phyloP scores from a whole-genome alignment of 2,329 filamentous ascomycete genomes.

The Penicillium palitans region DNA sequence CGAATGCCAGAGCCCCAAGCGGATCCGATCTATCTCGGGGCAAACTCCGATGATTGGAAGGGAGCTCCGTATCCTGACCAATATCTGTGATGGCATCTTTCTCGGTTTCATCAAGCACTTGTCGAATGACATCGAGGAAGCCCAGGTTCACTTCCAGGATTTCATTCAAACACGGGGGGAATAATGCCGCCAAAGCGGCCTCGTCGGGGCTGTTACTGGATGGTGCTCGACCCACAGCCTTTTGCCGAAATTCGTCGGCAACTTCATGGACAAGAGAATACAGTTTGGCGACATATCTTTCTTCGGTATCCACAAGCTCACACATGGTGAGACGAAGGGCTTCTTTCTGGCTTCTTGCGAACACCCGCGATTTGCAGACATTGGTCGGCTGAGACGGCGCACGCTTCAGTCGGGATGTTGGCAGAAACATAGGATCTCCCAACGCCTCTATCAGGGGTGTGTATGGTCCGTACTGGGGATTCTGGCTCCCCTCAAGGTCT shows the following conservation, averaged over 20 bases:
- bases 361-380: conserved; percentile 73
- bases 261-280: conserved; percentile 79
- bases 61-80: conserved; percentile 56
- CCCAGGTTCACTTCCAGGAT: conserved; percentile 80
- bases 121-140: conserved; percentile 75
- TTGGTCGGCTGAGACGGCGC: conserved; percentile 84
- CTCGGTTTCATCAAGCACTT: conserved; percentile 79
- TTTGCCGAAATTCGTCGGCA: conserved; percentile 74
- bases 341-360: conserved; percentile 78
- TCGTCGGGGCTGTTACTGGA: conserved; percentile 70
- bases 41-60: conserved; percentile 43
- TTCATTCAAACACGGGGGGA: conserved; percentile 74
- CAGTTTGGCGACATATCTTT: conserved; percentile 87
- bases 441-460: conserved; percentile 74
- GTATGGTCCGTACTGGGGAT: conserved; percentile 72
- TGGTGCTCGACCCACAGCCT: conserved; percentile 59
- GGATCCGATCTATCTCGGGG: conserved; percentile 61
- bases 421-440: conserved; percentile 81
- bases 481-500: conserved; percentile 30
- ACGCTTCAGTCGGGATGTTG: conserved; percentile 78
- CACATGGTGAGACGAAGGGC: conserved; percentile 83
- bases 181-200: conserved; percentile 71
- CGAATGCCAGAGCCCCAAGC: conserved; percentile 75
- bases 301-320: conserved; percentile 90
- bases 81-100: conserved; percentile 76